Base-by-base conservation (phyloP, 192 early-diverging fungal genomes). In the Entomortierella chlamydospora region DNA sequence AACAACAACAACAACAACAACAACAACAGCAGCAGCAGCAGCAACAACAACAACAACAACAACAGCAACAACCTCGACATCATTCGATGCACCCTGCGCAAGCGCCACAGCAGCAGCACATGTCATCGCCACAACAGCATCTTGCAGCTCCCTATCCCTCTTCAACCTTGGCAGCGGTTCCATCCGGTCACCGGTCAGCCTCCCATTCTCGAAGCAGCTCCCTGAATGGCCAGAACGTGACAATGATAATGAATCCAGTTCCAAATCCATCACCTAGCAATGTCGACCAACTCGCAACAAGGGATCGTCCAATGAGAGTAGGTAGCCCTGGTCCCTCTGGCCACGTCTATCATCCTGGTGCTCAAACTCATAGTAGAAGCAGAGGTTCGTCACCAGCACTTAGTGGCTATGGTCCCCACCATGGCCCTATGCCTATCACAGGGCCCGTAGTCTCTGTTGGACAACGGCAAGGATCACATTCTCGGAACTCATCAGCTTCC, bases 231-330 rank as follows among this genome's bases (percentile, higher is more conserved):
- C 64, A 66, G 28, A 58, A 28, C 13, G 13, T 61, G n/a, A 8
- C 42, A 4, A 74, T 67, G 52, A 73, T 67, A 61, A 67, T 74
- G 57, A 74, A 29, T 30, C 72, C 72, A 13, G 57, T 74, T 4
- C 23, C 43, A 2, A 62, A 47, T 34, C 69, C 69, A 2, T 57
- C 31, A 2, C 28, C 59, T 22, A 20, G 10, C 20, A 47, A 47
- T n/a, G 42, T 61, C 23, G 64, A 49, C 17, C 57, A 47, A 20
- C 42, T 31, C 1, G 37, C 31, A 28, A 28, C 71, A 10, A 52
- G 42, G 1, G 61, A 64, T 18, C 71, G 56, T 33, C 47, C 63
- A 12, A 45, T 64, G 23, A 57, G 57, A 37, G 39, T 58, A 23
- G 41, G 51, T 15, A 67, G 72, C 31, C 64, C 64, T 11, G 72